Evolutionary conservation across 2,329 filamentous ascomycete genomes (phyloP), one percentile per base, ranked within the genome.

Genomic region (Phoma sp.): DNA sequence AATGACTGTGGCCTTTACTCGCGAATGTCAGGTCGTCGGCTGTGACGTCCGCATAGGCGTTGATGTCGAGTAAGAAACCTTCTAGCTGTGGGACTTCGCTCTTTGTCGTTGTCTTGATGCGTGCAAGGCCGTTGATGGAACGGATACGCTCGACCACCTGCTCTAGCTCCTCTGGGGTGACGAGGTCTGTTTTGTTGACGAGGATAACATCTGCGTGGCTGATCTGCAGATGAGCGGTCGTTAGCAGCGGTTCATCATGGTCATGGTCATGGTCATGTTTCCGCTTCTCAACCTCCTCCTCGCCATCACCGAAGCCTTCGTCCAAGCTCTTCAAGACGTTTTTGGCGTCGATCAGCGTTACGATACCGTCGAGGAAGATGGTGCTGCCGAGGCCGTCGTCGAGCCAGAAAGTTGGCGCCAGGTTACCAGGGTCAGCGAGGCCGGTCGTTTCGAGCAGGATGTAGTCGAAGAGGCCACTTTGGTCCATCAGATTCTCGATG

Each of bases 381-480:
- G 89, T 93, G 74, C 93, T 96, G 7, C 92, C 93, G 2, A 99
- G 83, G 0, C 93, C 95, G 62, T 98, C 93, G 66, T 99, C 95
- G 21, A 99, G 88, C 95, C 95, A 99, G 78, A 99, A 99, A 12
- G 98, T 79, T 0, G 95, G 95, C 0, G 95, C 95, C 45, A 99
- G 87, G 67, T 98, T 98, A 1, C 95, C 95, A 0, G 95, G 95
- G 69, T 99, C 93, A 4, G 95, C 95, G 5, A 99, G 83, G 0
- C 95, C 95, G 0, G 95, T 98, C 0, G 95, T 99, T 75, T 99
- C 95, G 1, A 99, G 86, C 2, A 99, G 84, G 61, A 99, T 98
- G 77, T 98, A 99, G 78, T 99, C 95, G 71, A 99, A 99, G 4
- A 88, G 88, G 42, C 93, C 93, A 61, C 91, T 91, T 68, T 92